Evolutionary conservation across 2,329 filamentous ascomycete species (phyloP).

Genomic region (Aureobasidium namibiae): DNA sequence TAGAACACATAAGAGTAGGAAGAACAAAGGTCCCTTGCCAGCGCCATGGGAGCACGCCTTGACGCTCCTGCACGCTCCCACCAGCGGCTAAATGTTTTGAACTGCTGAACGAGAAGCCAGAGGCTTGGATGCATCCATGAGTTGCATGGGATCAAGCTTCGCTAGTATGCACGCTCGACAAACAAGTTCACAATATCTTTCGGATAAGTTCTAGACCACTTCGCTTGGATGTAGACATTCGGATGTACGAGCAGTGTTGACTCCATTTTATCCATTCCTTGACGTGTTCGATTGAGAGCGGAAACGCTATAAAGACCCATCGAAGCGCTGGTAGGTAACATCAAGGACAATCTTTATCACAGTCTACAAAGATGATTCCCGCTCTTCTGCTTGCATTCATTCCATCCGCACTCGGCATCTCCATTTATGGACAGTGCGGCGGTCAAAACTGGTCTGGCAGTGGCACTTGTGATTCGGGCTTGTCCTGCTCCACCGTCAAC

Average conservation of each 20-base stretch:
- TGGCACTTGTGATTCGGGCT: slow-evolving; percentile 18
- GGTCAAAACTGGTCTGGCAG: slow-evolving; percentile 15
- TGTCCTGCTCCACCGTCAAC: slow-evolving; percentile 16
- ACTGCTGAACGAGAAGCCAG: not conserved
- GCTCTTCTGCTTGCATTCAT: slow-evolving; percentile 12
- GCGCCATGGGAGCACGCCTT: not conserved
- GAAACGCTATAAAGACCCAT: not conserved
- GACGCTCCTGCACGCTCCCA: not conserved
- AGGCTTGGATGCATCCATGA: not conserved
- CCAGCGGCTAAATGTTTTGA: not conserved
- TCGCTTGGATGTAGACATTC: not conserved
- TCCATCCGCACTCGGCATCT: slow-evolving; percentile 15
- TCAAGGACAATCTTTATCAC: not conserved
- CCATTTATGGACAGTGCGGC: slow-evolving; percentile 16
- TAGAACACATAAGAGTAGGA: not conserved
- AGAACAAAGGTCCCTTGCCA: not conserved
- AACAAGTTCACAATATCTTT: not conserved
- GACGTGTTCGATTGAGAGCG: not conserved
- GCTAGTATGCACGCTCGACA: not conserved
- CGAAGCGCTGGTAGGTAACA: not conserved
- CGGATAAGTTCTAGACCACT: not conserved
- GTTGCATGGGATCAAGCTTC: not conserved
- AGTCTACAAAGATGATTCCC: not conserved
- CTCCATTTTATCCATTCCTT: not conserved
- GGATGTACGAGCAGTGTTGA: not conserved